Conservation (phyloP, 768 basidiomycete genomes). For the Inosperma sp. region DNA sequence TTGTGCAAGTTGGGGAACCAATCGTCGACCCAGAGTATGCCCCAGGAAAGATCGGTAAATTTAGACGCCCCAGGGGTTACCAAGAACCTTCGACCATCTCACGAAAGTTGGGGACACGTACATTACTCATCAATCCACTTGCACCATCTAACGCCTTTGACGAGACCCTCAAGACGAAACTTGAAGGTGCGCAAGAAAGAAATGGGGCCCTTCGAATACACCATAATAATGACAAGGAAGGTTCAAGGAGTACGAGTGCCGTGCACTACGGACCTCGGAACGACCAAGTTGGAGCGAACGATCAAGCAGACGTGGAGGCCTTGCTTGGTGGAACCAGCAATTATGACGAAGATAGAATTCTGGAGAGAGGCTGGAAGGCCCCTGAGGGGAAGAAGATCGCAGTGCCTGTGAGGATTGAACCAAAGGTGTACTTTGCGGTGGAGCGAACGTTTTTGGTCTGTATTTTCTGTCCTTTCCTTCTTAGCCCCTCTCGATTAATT, state of each 20-base stretch:
- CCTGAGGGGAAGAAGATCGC: constrained; percentile 86
- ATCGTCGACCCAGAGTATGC: constrained; percentile 20
- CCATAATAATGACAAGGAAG: constrained; percentile 14
- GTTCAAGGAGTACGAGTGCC: constrained; percentile 1
- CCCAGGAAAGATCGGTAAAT: constrained; percentile 11
- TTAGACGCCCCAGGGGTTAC: constrained; percentile 35
- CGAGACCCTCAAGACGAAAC: constrained; percentile 68
- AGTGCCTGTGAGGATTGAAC: constrained; percentile 93
- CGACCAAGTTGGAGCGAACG: constrained; percentile 19
- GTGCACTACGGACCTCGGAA: constrained; percentile 15
- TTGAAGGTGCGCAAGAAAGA: constrained; percentile 40
- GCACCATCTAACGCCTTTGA: constrained; percentile 80
- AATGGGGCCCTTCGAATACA: constrained; percentile 8
- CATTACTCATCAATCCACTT: constrained; percentile 80
- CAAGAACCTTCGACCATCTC: constrained; percentile 20
- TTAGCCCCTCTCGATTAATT: background rate
- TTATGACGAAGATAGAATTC: constrained; percentile 45
- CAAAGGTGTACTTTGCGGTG: constrained; percentile 96
- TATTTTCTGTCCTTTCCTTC: constrained; percentile 14
- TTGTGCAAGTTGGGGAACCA: constrained; percentile 7
- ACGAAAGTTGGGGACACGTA: constrained; percentile 26
- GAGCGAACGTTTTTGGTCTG: constrained; percentile 92
- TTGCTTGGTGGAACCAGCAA: constrained; percentile 28
- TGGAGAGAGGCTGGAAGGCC: constrained; percentile 69
- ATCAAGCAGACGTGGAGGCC: constrained; percentile 41